Evolutionary conservation across 2,329 filamentous ascomycete genomes (phyloP), one percentile per base, ranked within the genome.

Genomic region (Verticillium alfalfae): DNA sequence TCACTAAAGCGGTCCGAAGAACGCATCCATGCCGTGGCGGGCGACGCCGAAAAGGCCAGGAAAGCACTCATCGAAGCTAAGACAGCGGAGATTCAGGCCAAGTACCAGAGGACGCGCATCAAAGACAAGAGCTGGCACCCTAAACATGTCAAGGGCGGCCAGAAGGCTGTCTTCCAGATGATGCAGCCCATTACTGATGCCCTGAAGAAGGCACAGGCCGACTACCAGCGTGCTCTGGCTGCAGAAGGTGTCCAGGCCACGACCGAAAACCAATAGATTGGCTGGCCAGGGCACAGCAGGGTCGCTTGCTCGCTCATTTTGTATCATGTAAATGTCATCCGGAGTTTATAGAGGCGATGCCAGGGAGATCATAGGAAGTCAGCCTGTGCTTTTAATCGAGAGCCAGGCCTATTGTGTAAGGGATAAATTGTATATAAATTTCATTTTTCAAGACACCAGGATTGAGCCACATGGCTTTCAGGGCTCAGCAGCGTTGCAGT

Each of bases 1-100:
- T 94, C 93, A 10, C 81, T 99, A 15, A 85, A 86, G 63, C 86
- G 89, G 63, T 94, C 92, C 0, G 81, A 88, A 61, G 85, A 89
- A 63, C 87, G 95, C 34, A 94, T 98, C 73, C 85, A 90, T 62
- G 88, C 89, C 16, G 91, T 97, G 1, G 91, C 90, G 0, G 83
- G 86, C 15, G 88, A 92, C 68, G 95, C 95, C 0, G 93, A 97
- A 70, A 80, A 79, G 60, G 90, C 91, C 64, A 84, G 91, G 36
- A 80, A 88, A 59, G 81, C 83, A n/a, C 81, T 86, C 60, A 84
- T 96, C 16, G 84, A 86, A 52, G 82, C 80, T 59, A 79, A 87
- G 63, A 92, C 89, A 75, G 82, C 84, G 66, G 87, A 93, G 68
- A 89, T 92, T 16, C 83, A 88, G 59, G 85, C 89, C 61, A 80